Base-by-base conservation (phyloP, 208 protist species). In the Plasmodiophora brassicae region DNA sequence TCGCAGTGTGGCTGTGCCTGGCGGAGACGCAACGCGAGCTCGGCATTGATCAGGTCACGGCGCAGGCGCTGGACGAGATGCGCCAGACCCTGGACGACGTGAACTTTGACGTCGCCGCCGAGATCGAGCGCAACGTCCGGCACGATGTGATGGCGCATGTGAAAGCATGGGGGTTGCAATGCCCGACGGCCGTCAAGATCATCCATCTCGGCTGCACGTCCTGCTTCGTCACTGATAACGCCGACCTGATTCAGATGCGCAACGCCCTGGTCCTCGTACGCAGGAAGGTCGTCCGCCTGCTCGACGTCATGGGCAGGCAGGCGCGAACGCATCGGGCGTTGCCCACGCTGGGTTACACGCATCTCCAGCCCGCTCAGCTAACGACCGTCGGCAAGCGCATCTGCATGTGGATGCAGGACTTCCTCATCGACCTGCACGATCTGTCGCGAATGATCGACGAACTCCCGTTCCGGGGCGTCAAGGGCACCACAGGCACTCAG, bases 71-170 rank as follows among this genome's bases (percentile, higher is more conserved):
- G 39, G 39, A 32, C 0, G 91, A 93, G 78, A 93, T 94, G 90
- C 46, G 91, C 39, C 60, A 53, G 10, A 45, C 91, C 71, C 38
- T 92, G 8, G 43, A 90, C 22, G 83, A 93, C 53, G 91, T 92
- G 41, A 87, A 94, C 71, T 93, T 92, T 78, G 85, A 86, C 20
- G 10, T 54, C 32, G 93, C 92, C 32, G 87, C 84, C 36, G 39
- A 71, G 38, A 71, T 92, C 36, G 92, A 94, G 71, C 85, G 83
- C 50, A 71, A 91, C 32, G n/a, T 92, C 14, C 57, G 91, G 10
- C 92, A 94, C 87, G 92, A 94, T 87, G 93, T 94, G 0, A 94
- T 94, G 93, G 89, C 90, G 20, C 92, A 94, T 87, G 83, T 94
- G 10, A 88, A 94, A 88, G 78, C 91, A 83, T 71, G 32, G 20